Conservation (phyloP, 257 asterid genomes). For the Hygrophila difformis region DNA sequence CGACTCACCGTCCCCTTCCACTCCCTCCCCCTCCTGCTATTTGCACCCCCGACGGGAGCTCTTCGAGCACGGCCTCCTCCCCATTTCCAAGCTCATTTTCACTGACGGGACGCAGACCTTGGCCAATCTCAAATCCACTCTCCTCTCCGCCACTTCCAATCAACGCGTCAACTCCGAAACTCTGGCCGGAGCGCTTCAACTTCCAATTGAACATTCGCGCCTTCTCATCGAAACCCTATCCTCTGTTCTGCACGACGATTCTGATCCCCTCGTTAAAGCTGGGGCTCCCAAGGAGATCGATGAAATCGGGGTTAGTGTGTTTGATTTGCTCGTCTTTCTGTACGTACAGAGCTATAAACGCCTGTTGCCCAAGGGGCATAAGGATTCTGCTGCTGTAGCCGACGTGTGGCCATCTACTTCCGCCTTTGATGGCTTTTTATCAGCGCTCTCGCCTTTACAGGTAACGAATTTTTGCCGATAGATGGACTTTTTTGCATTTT, state of each 20-base stretch:
- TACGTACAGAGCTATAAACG: constrained; percentile 80
- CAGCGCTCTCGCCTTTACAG: constrained; percentile 88
- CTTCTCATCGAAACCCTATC: constrained; percentile 71
- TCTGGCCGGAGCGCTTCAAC: constrained; percentile 46
- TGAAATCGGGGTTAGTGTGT: constrained; percentile 55
- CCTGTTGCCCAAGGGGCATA: constrained; percentile 86
- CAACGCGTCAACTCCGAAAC: constrained; percentile 34
- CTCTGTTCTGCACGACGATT: constrained; percentile 47
- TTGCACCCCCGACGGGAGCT: constrained; percentile 89
- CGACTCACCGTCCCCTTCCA: constrained; percentile 23
- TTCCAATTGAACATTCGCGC: constrained; percentile 61
- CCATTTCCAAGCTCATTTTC: constrained; percentile 78
- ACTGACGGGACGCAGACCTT: constrained; percentile 64
- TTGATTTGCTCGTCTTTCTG: constrained; percentile 74
- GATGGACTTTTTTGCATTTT: too few species aligned
- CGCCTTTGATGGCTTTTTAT: constrained; percentile 81
- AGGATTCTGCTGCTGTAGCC: constrained; percentile 92
- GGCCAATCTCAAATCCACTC: constrained; percentile 49
- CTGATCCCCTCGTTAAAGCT: constrained; percentile 56
- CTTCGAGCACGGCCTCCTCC: constrained; percentile 86
- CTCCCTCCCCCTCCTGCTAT: constrained; percentile 18
- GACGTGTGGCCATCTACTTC: constrained; percentile 99
- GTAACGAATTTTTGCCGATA: constrained; percentile 17
- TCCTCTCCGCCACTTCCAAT: constrained; percentile 36
- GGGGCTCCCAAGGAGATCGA: constrained; percentile 45